Evolutionary conservation across 257 asterid species (phyloP).

Genomic region (Gentiana dahurica): DNA sequence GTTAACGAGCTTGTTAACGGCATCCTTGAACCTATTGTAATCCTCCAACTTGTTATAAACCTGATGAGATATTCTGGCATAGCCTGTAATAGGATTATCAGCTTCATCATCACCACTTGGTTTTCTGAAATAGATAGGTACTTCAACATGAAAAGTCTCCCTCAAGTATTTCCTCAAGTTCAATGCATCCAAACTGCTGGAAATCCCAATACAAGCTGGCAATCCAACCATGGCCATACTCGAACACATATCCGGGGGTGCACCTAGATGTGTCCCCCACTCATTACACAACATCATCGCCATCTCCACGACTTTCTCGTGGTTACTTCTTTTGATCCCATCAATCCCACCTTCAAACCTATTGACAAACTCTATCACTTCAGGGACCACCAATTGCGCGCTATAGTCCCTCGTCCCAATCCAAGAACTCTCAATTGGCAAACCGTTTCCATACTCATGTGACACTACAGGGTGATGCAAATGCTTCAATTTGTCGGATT

Average conservation of each 20-base stretch:
- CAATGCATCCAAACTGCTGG: conserved; percentile 37
- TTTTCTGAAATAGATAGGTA: conserved; percentile 59
- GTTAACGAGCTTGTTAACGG: conserved; percentile 45
- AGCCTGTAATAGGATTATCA: conserved; percentile 42
- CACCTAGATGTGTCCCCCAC: conserved; percentile 74
- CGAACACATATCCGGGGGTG: conserved; percentile 67
- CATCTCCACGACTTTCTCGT: conserved; percentile 34
- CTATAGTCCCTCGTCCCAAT: conserved; percentile 83
- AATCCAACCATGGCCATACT: conserved; percentile 90
- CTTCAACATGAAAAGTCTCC: conserved; percentile 50
- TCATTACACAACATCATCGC: conserved; percentile 35
- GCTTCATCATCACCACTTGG: conserved; percentile 52
- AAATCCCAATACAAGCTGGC: conserved; percentile 59
- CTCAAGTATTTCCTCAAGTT: conserved; percentile 62
- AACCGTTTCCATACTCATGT: conserved; percentile 68
- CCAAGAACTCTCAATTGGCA: conserved; percentile 76
- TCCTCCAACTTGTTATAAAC: conserved; percentile 67
- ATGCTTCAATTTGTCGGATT: conserved; percentile 31
- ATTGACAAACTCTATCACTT: conserved; percentile 51
- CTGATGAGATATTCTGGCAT: conserved; percentile 88
- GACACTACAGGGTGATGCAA: conserved; percentile 79
- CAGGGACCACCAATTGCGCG: conserved; percentile 63
- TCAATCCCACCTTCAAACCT: conserved; percentile 73
- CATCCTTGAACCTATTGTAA: conserved; percentile 64
- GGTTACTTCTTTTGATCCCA: conserved; percentile 66